A percentile compares a stretch with the other conserved stretches of the same genome.
Conservation (phyloP, 2,329 filamentous ascomycete genomes). For the Ascochyta pisi region DNA sequence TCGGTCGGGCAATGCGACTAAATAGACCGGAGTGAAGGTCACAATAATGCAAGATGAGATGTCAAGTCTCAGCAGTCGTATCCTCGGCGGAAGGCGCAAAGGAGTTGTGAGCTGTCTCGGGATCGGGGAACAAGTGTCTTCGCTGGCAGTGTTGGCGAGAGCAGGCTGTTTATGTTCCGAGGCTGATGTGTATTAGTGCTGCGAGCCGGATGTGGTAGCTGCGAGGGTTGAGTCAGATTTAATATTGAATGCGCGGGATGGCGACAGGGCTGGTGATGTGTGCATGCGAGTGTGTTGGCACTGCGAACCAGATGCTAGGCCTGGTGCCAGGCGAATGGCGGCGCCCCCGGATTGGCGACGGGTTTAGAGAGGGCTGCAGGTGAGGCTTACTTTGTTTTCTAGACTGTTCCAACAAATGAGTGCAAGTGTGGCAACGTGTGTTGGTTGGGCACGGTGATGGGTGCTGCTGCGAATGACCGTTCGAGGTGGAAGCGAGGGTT, state of each 20-base stretch:
- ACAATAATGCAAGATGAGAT: slow-evolving; percentile 28
- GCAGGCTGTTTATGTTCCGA: slow-evolving; percentile 32
- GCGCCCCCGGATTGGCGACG: slow-evolving; percentile 33
- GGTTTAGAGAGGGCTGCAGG: slow-evolving; percentile 35
- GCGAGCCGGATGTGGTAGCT: slow-evolving; percentile 33
- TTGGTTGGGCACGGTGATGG: slow-evolving; percentile 19
- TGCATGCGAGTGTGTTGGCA: slow-evolving; percentile 41
- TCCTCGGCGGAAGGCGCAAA: slow-evolving; percentile 25
- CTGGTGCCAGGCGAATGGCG: slow-evolving; percentile 25
- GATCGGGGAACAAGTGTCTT: slow-evolving; percentile 35
- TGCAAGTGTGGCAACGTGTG: slow-evolving; percentile 1
- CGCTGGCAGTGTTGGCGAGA: slow-evolving; percentile 40
- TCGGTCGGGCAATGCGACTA: slow-evolving; percentile 24
- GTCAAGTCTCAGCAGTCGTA: slow-evolving; percentile 11
- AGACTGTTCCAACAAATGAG: slow-evolving; percentile 15
- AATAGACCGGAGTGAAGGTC: slow-evolving; percentile 22
- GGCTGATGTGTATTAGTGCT: slow-evolving; percentile 26
- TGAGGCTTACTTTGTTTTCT: slow-evolving; percentile 42
- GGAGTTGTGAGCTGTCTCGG: slow-evolving; percentile 42
- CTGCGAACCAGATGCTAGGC: slow-evolving; percentile 20
- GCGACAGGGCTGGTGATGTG: slow-evolving; percentile 35
- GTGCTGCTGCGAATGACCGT: slow-evolving; percentile 22
- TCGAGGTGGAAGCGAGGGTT: slow-evolving; percentile 15
- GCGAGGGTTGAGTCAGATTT: slow-evolving; percentile 47
- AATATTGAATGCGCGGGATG: slow-evolving; percentile 32